These are phyloP conservation scores for Phytopythium helicoides DNA, from an alignment of 352 stramenopile species.

Conservation along the genomic window DNA sequence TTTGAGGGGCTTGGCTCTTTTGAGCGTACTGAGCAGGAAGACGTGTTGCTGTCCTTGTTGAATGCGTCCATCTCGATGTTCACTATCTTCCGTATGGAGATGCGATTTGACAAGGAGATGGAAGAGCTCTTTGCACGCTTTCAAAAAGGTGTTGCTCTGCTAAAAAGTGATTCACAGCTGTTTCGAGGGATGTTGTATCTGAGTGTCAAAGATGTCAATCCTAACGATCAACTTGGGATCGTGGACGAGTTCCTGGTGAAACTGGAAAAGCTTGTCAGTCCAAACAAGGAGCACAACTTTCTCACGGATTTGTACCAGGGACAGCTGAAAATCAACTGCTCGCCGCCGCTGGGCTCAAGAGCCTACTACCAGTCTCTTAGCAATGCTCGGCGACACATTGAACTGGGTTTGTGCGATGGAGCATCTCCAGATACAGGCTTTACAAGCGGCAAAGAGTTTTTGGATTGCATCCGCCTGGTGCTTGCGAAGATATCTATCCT, in stretches of 20 bases:
- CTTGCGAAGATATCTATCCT: constrained; percentile 78
- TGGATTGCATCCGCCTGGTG: constrained; percentile 70
- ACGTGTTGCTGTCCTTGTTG: constrained; percentile 70
- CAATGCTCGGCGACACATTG: constrained; percentile 29
- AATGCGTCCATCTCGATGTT: constrained; percentile 68
- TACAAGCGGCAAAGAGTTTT: constrained; percentile 43
- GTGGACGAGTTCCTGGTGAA: constrained; percentile 50
- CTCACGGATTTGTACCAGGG: constrained; percentile 62
- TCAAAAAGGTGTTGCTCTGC: constrained; percentile 56
- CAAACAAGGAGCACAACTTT: constrained; percentile 60
- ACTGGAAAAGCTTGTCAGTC: constrained; percentile 32
- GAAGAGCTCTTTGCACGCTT: constrained; percentile 60
- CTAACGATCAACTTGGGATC: constrained; percentile 46
- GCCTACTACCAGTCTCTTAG: constrained; percentile 65
- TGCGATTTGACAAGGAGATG: constrained; percentile 74
- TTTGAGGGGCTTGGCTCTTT: constrained; percentile 78
- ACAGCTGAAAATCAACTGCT: constrained; percentile 60
- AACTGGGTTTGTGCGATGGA: constrained; percentile 13
- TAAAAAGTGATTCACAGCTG: constrained; percentile 48
- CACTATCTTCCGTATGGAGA: constrained; percentile 73
- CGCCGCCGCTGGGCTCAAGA: constrained; percentile 50
- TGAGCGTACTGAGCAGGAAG: constrained; percentile 66
- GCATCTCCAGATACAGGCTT: constrained; percentile 25
- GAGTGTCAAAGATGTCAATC: constrained; percentile 70
- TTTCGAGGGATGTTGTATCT: constrained; percentile 61